Base-by-base conservation (phyloP, 1,284 basidiomycete species). In the Erythrobasidium hasegawianum region DNA sequence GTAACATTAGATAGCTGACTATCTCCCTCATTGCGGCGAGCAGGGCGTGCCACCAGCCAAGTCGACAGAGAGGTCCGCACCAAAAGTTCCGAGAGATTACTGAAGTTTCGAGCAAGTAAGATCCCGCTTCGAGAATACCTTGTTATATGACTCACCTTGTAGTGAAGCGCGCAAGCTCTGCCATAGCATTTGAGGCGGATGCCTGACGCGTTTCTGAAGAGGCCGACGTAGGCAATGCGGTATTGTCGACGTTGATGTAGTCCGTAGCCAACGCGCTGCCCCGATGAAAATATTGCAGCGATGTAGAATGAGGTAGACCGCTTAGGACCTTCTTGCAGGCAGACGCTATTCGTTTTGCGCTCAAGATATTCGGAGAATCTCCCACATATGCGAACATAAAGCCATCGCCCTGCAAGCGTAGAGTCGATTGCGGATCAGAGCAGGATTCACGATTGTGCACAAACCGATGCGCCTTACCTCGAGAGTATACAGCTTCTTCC, bases 1-100 rank as follows among this genome's bases (percentile, higher is more conserved):
- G 62, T 58, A 14, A 65, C 13, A 40, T 41, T 24, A 11, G 26
- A 16, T 5, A 18, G 26, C 20, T 22, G 29, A 1, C 2, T 11
- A 5, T 5, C 5, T 4, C n/a, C 22, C 8, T 47, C 43, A 24
- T 24, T 14, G n/a, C n/a, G 22, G 14, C 43, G 43, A 14, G 22
- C 38, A 52, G 18, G 26, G n/a, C 54, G 18, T 2, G 61, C 61
- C 9, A 64, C 61, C 1, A 64, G 22, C 61, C 61, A 64, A 24
- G 53, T 41, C 18, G 61, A 57, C 22, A 57, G 49, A 10, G 38
- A 20, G 13, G 38, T 64, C 11, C 61, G 53, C 11, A 64, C 33
- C 14, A 64, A 64, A 16, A 64, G 39, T 40, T 64, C 61, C 1
- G 16, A 7, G 5, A 41, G 33, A 39, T 40, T 16, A 29, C 61